A percentile compares a stretch with the other conserved stretches of the same genome.
These are phyloP conservation scores for Aegilops sharonensis DNA, from an alignment of 176 grass and related monocot species.

Conservation along the genomic window DNA sequence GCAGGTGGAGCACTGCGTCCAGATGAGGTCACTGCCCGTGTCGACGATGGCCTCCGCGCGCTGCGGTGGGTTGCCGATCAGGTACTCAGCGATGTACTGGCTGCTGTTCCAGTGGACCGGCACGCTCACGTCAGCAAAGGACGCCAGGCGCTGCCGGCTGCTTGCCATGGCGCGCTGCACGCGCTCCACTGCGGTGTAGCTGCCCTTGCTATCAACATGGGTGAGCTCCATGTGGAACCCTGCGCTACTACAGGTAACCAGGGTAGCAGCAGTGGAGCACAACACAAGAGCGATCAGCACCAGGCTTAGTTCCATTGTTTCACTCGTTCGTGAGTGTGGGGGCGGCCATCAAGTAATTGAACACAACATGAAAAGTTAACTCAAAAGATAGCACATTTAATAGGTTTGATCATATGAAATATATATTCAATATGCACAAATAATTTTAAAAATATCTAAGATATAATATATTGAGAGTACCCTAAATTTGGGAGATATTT, in stretches of 20 bases:
- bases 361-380: too few relatives aligned
- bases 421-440: too few relatives aligned
- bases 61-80: neutral
- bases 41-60: conserved; percentile 19
- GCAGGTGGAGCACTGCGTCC: conserved; percentile 61
- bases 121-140: neutral
- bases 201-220: conserved; percentile 15
- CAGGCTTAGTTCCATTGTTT: neutral
- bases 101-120: conserved; percentile 13
- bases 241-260: neutral
- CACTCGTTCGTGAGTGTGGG: too few relatives aligned
- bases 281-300: neutral
- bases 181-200: conserved; percentile 33
- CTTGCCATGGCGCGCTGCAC: conserved; percentile 20
- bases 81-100: neutral
- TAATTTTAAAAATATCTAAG: too few relatives aligned
- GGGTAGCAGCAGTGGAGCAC: neutral
- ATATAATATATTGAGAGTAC: too few relatives aligned
- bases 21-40: conserved; percentile 76
- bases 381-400: too few relatives aligned
- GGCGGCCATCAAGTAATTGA: too few relatives aligned
- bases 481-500: too few relatives aligned
- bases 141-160: neutral
- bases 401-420: too few relatives aligned
- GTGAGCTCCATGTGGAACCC: conserved; percentile 22